Conservation (phyloP, 148 eudicot genomes). For the Salicornia ramosissima region DNA sequence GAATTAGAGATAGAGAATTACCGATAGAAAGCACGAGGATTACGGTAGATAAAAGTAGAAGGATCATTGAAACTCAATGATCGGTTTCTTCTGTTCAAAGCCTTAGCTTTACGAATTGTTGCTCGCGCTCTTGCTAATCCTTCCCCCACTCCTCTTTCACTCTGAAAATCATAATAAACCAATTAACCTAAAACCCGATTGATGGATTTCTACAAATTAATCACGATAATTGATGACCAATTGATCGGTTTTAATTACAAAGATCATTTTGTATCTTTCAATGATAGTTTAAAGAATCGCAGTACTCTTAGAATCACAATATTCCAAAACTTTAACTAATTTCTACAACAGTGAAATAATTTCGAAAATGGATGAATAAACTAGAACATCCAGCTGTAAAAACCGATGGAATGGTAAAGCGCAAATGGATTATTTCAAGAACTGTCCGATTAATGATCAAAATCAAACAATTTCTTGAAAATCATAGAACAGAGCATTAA, state of each 20-base stretch:
- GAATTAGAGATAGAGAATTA: constrained; percentile 20
- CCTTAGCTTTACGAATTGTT: constrained; percentile 38
- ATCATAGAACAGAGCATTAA: no score
- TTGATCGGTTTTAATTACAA: no score
- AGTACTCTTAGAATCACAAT: not conserved
- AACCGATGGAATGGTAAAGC: no score
- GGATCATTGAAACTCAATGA: constrained; percentile 16
- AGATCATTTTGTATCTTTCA: no score
- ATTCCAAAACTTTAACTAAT: not conserved
- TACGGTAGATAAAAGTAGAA: constrained; percentile 40
- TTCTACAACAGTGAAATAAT: not conserved
- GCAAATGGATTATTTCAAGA: no score
- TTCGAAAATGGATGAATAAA: no score
- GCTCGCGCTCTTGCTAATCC: constrained; percentile 69
- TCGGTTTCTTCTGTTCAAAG: constrained; percentile 32
- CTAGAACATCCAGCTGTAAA: no score
- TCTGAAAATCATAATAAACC: not conserved
- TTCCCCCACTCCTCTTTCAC: constrained; percentile 32
- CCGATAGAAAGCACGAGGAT: constrained; percentile 59
- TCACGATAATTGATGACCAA: no score
- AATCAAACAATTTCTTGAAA: no score
- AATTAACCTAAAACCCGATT: no score
- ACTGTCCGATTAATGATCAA: not conserved
- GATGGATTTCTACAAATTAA: no score
- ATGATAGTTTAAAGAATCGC: no score